Base-by-base conservation (phyloP, 768 basidiomycete genomes). In the Xanthoconium stramineum region DNA sequence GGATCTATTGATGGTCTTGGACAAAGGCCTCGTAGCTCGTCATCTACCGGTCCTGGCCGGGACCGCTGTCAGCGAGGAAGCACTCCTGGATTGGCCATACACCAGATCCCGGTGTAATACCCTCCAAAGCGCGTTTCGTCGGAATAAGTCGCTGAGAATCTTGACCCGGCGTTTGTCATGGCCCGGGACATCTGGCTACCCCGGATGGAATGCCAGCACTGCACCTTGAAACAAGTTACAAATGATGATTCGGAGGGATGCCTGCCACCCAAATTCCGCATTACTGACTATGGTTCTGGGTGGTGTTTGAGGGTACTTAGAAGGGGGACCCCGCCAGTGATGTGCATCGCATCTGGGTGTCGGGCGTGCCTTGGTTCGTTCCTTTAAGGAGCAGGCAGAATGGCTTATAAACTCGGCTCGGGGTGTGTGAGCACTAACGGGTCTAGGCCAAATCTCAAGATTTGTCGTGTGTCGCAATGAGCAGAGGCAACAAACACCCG, bases 61-160 rank as follows among this genome's bases (percentile, higher is more conserved):
- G 15, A 44, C 61, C 61, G 55, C 37, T 33, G 14, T 2, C n/a
- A 45, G 58, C 64, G 61, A 51, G 50, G 52, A 57, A 61, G 38
- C 39, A 11, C 36, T 6, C 13, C n/a, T 29, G 48, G 28, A 49
- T 52, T 28, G 13, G n/a, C 42, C 29, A 37, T 37, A 35, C 28
- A 36, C 42, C 46, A 38, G 48, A 19, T 5, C 33, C 10, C 24
- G 24, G 24, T 24, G 24, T 24, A 24, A 36, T 50, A 17, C 37
- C 20, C 40, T 38, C 30, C 44, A 38, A 37, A 38, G 6, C 14
- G 35, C 24, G 17, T 56, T 40, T 40, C 43, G 35, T 35, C 36
- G 40, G 24, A 8, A 24, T 20, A 20, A 6, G 32, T 28, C 38
- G 28, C 20, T 39, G 32, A 35, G 17, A 11, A 38, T 13, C 47